Evolutionary conservation across 2,329 filamentous ascomycete species (phyloP).

Genomic region (Sclerotinia minor): DNA sequence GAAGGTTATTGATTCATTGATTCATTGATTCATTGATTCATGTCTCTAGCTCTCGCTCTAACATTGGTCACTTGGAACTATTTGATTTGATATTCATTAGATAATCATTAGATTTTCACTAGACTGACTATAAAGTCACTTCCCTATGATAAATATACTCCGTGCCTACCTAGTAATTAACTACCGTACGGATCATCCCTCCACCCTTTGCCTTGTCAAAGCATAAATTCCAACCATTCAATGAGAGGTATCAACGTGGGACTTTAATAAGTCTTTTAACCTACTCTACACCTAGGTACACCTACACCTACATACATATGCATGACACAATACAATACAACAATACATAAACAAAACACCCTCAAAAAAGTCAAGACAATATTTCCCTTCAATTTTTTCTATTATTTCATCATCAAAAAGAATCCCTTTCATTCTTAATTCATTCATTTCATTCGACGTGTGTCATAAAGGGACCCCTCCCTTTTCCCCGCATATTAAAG

Average conservation of each 20-base stretch:
- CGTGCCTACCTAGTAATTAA: background rate
- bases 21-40: background rate
- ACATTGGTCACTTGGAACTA: background rate
- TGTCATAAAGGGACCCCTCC: slow-evolving; percentile 7
- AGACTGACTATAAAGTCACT: background rate
- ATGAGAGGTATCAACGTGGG: background rate
- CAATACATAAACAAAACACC: background rate
- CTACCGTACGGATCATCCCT: slow-evolving; percentile 4
- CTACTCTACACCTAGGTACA: no score
- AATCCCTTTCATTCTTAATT: slow-evolving; percentile 13
- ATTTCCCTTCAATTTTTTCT: background rate
- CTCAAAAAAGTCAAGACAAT: background rate
- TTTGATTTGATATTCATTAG: background rate
- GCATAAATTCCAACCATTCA: slow-evolving; percentile 6
- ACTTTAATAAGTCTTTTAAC: background rate
- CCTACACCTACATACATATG: no score
- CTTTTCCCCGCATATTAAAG: slow-evolving; percentile 22
- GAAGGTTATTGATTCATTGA: background rate
- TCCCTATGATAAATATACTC: no score
- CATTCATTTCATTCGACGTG: background rate
- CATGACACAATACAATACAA: background rate
- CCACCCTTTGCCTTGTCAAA: slow-evolving; percentile 1
- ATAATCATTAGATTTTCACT: background rate
- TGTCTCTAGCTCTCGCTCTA: background rate
- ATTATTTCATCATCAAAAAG: background rate